These are phyloP conservation scores for Colletotrichum ledebouriae DNA, from an alignment of 2,329 filamentous ascomycete genomes.

Conservation along the genomic window DNA sequence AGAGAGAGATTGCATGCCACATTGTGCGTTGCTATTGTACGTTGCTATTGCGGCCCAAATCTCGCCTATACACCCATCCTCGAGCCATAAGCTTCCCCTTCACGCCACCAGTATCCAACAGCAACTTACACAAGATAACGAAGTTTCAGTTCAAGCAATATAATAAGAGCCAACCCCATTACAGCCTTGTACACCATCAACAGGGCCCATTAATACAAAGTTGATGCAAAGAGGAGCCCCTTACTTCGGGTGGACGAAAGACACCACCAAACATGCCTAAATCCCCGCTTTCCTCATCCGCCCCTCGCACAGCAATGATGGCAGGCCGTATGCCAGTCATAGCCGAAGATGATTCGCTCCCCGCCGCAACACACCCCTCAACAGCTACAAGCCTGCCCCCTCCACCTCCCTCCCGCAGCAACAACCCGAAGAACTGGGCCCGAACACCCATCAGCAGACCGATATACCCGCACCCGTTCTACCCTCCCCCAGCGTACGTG, in stretches of 20 bases:
- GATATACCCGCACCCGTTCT: conserved; percentile 29
- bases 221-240: neutral
- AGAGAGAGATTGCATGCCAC: neutral
- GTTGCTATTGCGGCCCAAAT: conserved; percentile 12
- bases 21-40: neutral
- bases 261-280: conserved; percentile 40
- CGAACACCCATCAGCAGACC: conserved; percentile 17
- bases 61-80: neutral
- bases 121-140: neutral
- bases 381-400: neutral
- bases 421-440: conserved; percentile 25
- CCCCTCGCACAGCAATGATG: conserved; percentile 46
- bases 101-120: neutral
- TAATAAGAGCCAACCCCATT: neutral
- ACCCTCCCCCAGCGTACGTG: conserved; percentile 38
- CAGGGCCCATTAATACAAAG: neutral
- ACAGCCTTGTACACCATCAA: neutral
- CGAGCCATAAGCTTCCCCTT: neutral
- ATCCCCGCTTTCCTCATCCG: conserved; percentile 38
- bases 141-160: neutral
- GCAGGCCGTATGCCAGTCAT: conserved; percentile 55
- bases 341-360: conserved; percentile 50
- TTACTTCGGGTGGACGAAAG: too few relatives aligned
- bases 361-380: conserved; percentile 5
- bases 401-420: conserved; percentile 18